phyloP scores from a whole-genome alignment of 2,329 filamentous ascomycete species.

The Fusarium praegraminearum region DNA sequence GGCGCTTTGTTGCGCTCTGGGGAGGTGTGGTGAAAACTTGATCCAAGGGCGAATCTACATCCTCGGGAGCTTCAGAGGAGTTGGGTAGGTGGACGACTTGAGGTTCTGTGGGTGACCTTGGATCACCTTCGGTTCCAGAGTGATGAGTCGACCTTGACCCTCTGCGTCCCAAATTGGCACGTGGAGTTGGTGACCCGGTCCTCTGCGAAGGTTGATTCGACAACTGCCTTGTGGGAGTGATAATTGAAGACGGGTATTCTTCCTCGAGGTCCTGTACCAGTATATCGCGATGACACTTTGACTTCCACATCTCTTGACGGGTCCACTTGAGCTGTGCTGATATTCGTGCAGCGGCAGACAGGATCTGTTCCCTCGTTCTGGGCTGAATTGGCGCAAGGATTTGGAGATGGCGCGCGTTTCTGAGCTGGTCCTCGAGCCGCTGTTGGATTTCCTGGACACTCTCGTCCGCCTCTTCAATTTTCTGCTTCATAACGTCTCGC shows the following conservation, averaged over 20 bases:
- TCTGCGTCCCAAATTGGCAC: constrained; percentile 37
- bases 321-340: constrained; percentile 93
- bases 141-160: constrained; percentile 49
- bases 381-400: constrained; percentile 90
- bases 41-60: constrained; percentile 46
- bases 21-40: constrained; percentile 50
- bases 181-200: constrained; percentile 47
- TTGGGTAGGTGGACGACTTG: constrained; percentile 36
- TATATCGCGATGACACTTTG: constrained; percentile 91
- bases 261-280: constrained; percentile 87
- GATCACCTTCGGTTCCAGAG: constrained; percentile 43
- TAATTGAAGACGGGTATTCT: constrained; percentile 59
- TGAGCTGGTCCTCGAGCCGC: constrained; percentile 83
- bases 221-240: constrained; percentile 47
- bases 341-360: constrained; percentile 86
- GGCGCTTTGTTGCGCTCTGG: constrained; percentile 47
- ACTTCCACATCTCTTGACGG: constrained; percentile 92
- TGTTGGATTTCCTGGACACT: constrained; percentile 79
- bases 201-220: constrained; percentile 40
- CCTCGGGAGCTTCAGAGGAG: constrained; percentile 31
- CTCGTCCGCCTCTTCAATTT: constrained; percentile 85
- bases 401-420: constrained; percentile 90
- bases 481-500: constrained; percentile 83
- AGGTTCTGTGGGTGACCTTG: constrained; percentile 47
- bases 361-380: constrained; percentile 87